A percentile compares a stretch with the other conserved stretches of the same genome.
Conservation (phyloP, 2,329 filamentous ascomycete genomes). For the Lachnellula cervina region DNA sequence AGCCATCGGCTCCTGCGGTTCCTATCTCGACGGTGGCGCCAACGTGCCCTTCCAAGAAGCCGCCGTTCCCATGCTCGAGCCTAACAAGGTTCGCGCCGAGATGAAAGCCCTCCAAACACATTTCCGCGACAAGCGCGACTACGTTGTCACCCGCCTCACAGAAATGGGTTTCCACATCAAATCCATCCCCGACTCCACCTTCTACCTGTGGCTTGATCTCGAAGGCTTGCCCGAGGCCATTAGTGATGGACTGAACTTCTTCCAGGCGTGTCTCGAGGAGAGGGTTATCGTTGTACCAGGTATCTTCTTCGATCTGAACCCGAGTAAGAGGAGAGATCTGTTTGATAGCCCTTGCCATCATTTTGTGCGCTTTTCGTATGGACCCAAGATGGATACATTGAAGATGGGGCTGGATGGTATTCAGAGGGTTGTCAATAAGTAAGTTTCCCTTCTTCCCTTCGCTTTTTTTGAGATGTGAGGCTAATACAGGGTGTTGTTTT, state of each 20-base stretch:
- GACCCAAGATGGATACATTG: constrained; percentile 73
- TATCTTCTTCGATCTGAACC: constrained; percentile 97
- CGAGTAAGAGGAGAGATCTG: constrained; percentile 78
- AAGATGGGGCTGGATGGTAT: constrained; percentile 79
- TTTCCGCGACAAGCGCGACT: constrained; percentile 90
- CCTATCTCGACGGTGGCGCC: constrained; percentile 89
- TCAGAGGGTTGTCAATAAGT: constrained; percentile 74
- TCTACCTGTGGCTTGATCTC: constrained; percentile 80
- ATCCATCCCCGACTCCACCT: constrained; percentile 83
- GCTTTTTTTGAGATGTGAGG: background rate
- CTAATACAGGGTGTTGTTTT: too few relatives aligned
- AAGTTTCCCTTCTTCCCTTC: constrained; percentile 3
- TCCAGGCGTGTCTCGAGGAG: constrained; percentile 86
- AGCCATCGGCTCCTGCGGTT: constrained; percentile 87
- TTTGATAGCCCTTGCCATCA: constrained; percentile 95
- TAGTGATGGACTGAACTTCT: constrained; percentile 92
- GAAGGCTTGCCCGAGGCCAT: constrained; percentile 72
- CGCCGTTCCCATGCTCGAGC: constrained; percentile 88
- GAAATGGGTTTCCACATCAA: constrained; percentile 85
- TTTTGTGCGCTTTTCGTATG: constrained; percentile 81
- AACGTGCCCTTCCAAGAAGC: constrained; percentile 96
- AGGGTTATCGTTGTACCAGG: constrained; percentile 96
- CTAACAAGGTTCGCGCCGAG: constrained; percentile 70
- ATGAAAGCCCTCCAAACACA: constrained; percentile 87
- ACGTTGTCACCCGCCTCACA: constrained; percentile 71